These are phyloP conservation scores for Phytophthora pseudosyringae DNA, from an alignment of 352 stramenopile genomes.

Conservation along the genomic window DNA sequence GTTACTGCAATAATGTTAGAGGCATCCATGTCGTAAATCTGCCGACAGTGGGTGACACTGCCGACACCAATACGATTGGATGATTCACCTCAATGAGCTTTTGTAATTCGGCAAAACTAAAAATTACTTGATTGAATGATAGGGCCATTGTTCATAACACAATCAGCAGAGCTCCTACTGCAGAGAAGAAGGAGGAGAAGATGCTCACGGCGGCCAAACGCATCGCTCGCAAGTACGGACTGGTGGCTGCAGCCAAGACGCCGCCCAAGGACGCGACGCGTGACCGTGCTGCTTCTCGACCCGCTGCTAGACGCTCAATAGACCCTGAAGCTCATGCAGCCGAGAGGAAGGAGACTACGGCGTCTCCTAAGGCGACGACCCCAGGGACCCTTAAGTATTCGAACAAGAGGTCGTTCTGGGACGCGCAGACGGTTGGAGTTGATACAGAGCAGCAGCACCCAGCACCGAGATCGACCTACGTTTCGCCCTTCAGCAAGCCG, in stretches of 20 bases:
- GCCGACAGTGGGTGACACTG: no score
- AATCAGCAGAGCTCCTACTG: no score
- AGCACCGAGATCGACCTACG: slow-evolving; percentile 34
- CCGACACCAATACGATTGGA: no score
- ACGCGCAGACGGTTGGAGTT: slow-evolving; percentile 24
- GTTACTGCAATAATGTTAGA: no score
- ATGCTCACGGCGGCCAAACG: slow-evolving; percentile 50
- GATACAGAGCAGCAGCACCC: slow-evolving; percentile 6
- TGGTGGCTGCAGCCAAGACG: slow-evolving; percentile 31
- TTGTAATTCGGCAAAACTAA: no score
- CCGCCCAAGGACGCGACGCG: slow-evolving; percentile 12
- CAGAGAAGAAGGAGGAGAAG: slow-evolving; percentile 16
- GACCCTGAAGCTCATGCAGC: slow-evolving; percentile 1
- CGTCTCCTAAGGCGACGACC: not conserved
- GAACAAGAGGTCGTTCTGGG: slow-evolving; percentile 42
- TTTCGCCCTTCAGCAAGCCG: slow-evolving; percentile 62
- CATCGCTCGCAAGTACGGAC: slow-evolving; percentile 72
- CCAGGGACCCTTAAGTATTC: slow-evolving; percentile 3
- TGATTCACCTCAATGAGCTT: no score
- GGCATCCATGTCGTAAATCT: no score
- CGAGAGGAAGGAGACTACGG: slow-evolving; percentile 2
- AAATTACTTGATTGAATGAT: no score
- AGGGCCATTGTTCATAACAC: no score
- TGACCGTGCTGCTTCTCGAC: not conserved
- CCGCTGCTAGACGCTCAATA: slow-evolving; percentile 1